phyloP scores from a whole-genome alignment of 345 rosid genomes.

The Excoecaria cochinchinensis region DNA sequence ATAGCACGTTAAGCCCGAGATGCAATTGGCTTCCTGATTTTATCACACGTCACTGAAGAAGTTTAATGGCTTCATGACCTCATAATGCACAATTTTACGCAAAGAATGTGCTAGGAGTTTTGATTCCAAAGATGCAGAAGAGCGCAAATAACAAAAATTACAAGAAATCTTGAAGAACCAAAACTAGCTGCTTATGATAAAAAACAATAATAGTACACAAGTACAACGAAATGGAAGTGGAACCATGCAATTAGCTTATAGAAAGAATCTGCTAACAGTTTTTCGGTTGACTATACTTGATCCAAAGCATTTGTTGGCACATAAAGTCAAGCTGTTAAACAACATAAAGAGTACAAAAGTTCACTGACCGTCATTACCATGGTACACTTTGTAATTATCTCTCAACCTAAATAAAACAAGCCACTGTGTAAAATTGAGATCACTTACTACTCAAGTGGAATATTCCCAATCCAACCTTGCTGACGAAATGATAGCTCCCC shows the following conservation, averaged over 20 bases:
- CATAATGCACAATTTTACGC: too few relatives aligned
- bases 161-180: too few relatives aligned
- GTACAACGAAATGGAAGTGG: not conserved
- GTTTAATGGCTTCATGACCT: too few relatives aligned
- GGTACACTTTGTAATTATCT: not conserved
- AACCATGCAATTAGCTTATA: not conserved
- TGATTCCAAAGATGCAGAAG: too few relatives aligned
- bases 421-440: conserved; percentile 4
- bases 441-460: conserved; percentile 5
- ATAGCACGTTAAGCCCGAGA: too few relatives aligned
- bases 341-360: not conserved
- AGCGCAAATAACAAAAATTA: too few relatives aligned
- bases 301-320: not conserved
- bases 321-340: not conserved
- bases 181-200: too few relatives aligned
- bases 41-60: too few relatives aligned
- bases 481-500: not conserved
- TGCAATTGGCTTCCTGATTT: too few relatives aligned
- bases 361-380: conserved; percentile 3
- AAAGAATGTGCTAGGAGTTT: too few relatives aligned
- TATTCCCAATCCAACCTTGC: not conserved
- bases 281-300: not conserved
- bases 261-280: not conserved
- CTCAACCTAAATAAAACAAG: not conserved
- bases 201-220: too few relatives aligned